Percentiles rank a stretch among this genome's conserved stretches.
phyloP scores from a whole-genome alignment of 768 basidiomycete genomes.

The Coprinopsis marcescibilis region DNA sequence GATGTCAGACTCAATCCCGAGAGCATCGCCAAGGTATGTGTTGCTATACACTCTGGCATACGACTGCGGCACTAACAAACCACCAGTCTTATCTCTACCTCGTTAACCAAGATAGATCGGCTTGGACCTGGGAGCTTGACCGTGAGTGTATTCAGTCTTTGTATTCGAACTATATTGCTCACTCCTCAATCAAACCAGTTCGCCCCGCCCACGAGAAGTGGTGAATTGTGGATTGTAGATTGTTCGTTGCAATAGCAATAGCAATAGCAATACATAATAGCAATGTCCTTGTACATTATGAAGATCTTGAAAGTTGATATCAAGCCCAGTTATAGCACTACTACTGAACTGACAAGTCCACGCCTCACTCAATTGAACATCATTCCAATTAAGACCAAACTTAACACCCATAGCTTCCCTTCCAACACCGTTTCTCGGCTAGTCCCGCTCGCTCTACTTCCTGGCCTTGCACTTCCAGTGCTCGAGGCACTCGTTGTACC shows the following conservation, averaged over 20 bases:
- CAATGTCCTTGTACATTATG: background rate
- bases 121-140: constrained; percentile 79
- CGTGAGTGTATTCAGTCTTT: constrained; percentile 50
- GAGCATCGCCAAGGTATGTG: constrained; percentile 61
- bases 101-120: constrained; percentile 60
- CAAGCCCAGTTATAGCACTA: too few relatives aligned
- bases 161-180: background rate
- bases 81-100: constrained; percentile 61
- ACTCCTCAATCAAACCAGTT: constrained; percentile 20
- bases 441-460: background rate
- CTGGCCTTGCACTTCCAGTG: background rate
- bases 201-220: constrained; percentile 44
- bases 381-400: too few relatives aligned
- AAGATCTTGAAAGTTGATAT: too few relatives aligned
- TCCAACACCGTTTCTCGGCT: background rate
- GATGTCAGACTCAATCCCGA: constrained; percentile 53
- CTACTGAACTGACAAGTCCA: too few relatives aligned
- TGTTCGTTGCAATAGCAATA: background rate
- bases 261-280: background rate
- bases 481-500: background rate
- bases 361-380: too few relatives aligned
- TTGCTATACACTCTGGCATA: background rate
- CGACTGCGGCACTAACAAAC: background rate
- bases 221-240: constrained; percentile 17
- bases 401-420: too few relatives aligned